Evolutionary conservation across 2,329 filamentous ascomycete species (phyloP), one percentile per base, ranked within the genome.

Genomic region (Didymosphaeria variabile): DNA sequence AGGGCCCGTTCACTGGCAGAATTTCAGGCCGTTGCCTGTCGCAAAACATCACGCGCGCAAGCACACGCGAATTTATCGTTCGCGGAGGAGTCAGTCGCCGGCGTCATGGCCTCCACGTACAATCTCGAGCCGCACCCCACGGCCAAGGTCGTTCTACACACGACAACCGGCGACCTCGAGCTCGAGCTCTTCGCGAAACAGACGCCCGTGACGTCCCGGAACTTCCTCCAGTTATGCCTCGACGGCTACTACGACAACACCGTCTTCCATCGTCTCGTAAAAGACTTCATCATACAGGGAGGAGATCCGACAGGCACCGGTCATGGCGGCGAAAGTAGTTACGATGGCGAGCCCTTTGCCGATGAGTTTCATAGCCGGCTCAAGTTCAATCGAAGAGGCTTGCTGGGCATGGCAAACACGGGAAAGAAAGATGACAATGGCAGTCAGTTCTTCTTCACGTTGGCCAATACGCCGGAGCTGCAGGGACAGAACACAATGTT

Each of bases 161-260:
- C 95, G 10, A 97, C 92, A 7, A 84, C 90, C 49, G 95, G 95
- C 79, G 94, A 97, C 73, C 86, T 99, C 60, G 90, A 91, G 40
- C 87, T 99, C 79, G 93, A 97, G 79, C 89, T 99, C 59, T 99
- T 97, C 83, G 94, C 94, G 19, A 95, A 95, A 75, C 95, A 99
- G 80, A 91, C 92, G 0, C 95, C 95, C 9, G 85, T 97, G 64
- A 91, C 95, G 29, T 93, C 90, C 75, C 93, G 94, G 69, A 98
- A 97, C 82, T 99, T 99, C 80, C 86, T 99, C 40, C 95, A 99
- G 79, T 90, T 94, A 73, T 95, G 92, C 75, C 87, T 97, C 68
- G 94, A 99, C 76, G 93, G 93, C 69, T 98, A 98, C 83, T 99
- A 98, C 82, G 90, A 93, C 71, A 89, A 90, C 74, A 97, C 94